Evolutionary conservation across 176 grass and related monocot species (phyloP), one percentile per base, ranked within the genome.

Genomic region (Olyra latifolia): DNA sequence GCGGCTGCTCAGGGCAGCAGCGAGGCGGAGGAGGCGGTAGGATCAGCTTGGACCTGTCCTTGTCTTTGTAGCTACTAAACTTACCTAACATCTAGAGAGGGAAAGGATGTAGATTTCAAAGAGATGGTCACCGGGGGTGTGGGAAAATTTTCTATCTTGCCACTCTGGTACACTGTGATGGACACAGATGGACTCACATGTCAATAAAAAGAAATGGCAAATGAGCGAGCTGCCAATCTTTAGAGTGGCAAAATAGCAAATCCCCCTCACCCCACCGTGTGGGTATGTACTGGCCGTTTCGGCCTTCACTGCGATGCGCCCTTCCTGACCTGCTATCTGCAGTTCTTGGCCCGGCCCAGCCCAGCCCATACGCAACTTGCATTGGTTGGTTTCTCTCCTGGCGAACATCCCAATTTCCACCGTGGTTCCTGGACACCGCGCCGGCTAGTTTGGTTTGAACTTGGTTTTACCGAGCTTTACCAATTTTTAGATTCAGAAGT

Each of bases 31-130:
- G 72, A 4, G 8, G 71, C 29, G 11, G 6, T 39, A 58, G 59
- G 0, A 39, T 86, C 23, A 78, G 69, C 71, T 76, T 90, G 83
- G 83, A 90, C 57, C 83, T 90, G 42, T 58, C 83, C 20, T 71
- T 90, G 72, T 86, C 76, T 43, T 35, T 71, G 43, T 47, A 62
- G 32, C 25, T 53, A 53, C 66, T 60, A 43, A 71, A 35, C 32
- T 4, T 25, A 47, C 10, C 12, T 48, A 70, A 41, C 55, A 24
- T 17, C 20, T 4, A 60, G 17, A 41, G 40, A 62, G 57, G 15
- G 43, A 16, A 77, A 2, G 23, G 5, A 40, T 39, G 62, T 47
- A 19, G 46, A 29, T 50, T 63, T 49, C 25, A 0, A 9, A 40
- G 30, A 41, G 30, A 68, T 41, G 63, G 77, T n/a, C n/a, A n/a